Base-by-base conservation (phyloP, 257 asterid genomes). In the Mentha longifolia region DNA sequence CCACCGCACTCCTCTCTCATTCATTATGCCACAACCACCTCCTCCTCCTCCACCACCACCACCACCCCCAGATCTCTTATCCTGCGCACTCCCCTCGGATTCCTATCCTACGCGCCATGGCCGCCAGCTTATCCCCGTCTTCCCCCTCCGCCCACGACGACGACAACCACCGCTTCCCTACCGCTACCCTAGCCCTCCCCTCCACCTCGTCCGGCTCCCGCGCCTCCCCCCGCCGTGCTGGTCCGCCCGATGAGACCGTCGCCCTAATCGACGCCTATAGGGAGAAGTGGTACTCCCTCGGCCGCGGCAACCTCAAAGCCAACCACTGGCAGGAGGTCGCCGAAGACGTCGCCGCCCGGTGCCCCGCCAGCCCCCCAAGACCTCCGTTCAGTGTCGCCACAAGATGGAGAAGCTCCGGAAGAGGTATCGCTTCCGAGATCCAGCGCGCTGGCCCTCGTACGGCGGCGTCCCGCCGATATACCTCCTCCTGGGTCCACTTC, bases 241-340 rank as follows among this genome's bases (percentile, higher is more conserved):
- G 98, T 91, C n/a, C 98, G 20, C 91, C 88, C 54, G 97, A 89
- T 2, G 98, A 94, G 80, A 94, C 99, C 31, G 77, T 79, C 37
- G 89, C 96, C 25, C 90, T 91, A 11, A 91, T 89, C 80, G 91
- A 89, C 15, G 89, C 90, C 46, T 91, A 94, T 69, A 77, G 78
- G 13, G 89, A 86, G 22, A 94, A 91, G 71, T 94, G 97, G 99
- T 91, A 94, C 79, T 89, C 99, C 55, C 98, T 94, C 77, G 82
- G 95, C 78, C 97, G 98, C 7, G 97, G 98, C 0, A 91, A 94
- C 59, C 97, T 94, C 70, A 85, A 95, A 2, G 96, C 96, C 25
- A 78, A 79, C 60, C 99, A 94, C 81, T 94, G 99, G 99, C 97
- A 91, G 82, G 97, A 95, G 65, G 99, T 95, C n/a, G 97, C 99